A percentile compares a stretch with the other conserved stretches of the same genome.
These are phyloP conservation scores for Thelonectria olida DNA, from an alignment of 2,329 filamentous ascomycete species.

Conservation along the genomic window DNA sequence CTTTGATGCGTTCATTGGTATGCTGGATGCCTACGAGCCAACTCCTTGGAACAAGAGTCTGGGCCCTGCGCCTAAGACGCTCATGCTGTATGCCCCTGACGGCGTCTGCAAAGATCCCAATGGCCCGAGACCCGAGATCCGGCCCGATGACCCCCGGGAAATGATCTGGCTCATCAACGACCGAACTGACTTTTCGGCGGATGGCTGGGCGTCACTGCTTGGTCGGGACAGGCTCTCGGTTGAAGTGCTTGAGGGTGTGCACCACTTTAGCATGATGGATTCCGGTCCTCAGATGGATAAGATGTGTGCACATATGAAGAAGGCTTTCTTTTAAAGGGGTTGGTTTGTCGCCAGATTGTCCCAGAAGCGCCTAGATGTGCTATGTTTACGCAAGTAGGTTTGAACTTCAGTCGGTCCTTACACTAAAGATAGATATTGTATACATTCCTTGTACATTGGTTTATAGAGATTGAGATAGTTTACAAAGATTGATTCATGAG, in stretches of 20 bases:
- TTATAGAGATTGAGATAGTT: not conserved
- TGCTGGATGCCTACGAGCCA: conserved; percentile 75
- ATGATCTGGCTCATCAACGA: conserved; percentile 78
- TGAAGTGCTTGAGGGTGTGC: conserved; percentile 23
- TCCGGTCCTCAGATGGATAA: conserved; percentile 29
- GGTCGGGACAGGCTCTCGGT: conserved; percentile 20
- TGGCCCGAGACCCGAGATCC: conserved; percentile 62
- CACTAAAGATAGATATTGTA: not conserved
- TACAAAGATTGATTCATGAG: not conserved
- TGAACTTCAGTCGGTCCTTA: not conserved
- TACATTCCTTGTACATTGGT: conserved; percentile 5
- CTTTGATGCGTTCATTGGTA: conserved; percentile 74
- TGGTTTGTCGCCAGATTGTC: not conserved
- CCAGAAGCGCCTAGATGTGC: too few relatives aligned
- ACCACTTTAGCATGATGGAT: conserved; percentile 37
- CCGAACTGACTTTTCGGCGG: conserved; percentile 68
- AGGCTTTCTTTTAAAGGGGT: not conserved
- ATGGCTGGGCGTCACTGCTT: conserved; percentile 37
- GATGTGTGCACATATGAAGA: conserved; percentile 23
- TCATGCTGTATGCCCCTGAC: conserved; percentile 77
- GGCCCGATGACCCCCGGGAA: conserved; percentile 62
- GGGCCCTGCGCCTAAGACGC: conserved; percentile 67
- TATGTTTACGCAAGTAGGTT: not conserved
- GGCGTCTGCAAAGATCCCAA: conserved; percentile 76
- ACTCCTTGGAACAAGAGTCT: conserved; percentile 63